phyloP scores from a whole-genome alignment of 306 rosid genomes.

The Rosa multiflora region DNA sequence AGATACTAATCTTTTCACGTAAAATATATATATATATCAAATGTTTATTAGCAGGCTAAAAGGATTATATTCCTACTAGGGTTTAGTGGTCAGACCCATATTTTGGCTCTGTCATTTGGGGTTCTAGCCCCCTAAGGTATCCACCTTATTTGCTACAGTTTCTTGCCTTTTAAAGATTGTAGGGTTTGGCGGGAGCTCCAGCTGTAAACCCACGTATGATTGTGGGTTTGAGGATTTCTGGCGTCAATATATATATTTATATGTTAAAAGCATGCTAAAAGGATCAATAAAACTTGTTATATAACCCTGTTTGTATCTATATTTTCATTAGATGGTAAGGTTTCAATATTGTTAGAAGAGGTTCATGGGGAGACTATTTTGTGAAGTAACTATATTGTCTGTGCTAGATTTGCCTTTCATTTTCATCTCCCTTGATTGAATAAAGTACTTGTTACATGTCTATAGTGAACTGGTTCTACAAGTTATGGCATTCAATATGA shows the following conservation, averaged over 20 bases:
- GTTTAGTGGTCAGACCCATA: neutral
- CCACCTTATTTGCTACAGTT: neutral
- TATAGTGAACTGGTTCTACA: too few relatives aligned
- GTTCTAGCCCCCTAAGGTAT: neutral
- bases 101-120: neutral
- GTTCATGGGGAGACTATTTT: too few relatives aligned
- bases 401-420: neutral
- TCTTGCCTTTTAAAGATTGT: neutral
- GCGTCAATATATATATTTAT: too few relatives aligned
- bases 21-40: neutral
- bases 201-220: neutral
- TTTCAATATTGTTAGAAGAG: too few relatives aligned
- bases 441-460: neutral
- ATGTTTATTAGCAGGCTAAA: neutral
- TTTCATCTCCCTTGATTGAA: neutral
- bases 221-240: too few relatives aligned
- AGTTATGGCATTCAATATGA: too few relatives aligned
- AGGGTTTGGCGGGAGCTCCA: neutral
- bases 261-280: too few relatives aligned
- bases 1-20: neutral
- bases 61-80: neutral
- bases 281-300: too few relatives aligned
- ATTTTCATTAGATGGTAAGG: too few relatives aligned
- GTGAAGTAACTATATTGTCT: too few relatives aligned
- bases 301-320: too few relatives aligned